These are phyloP conservation scores for Fusarium nygamai DNA, from an alignment of 2,329 filamentous ascomycete species.

Conservation along the genomic window DNA sequence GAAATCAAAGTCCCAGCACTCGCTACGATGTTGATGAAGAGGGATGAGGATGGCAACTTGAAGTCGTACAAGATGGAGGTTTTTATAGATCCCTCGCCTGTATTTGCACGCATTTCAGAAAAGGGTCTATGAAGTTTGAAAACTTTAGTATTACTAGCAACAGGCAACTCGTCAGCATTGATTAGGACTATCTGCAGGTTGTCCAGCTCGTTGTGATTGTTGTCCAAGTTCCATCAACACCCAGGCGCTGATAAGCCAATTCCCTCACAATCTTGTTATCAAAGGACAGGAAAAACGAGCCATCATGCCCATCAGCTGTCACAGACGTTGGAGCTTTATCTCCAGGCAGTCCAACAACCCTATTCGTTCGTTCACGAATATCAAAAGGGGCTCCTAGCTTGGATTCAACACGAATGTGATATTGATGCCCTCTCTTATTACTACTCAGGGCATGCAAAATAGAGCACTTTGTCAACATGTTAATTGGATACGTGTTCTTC, in stretches of 20 bases:
- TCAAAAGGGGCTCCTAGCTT: constrained; percentile 25
- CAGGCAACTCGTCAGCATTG: background rate
- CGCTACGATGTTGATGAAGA: background rate
- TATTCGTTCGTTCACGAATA: constrained; percentile 25
- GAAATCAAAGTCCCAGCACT: background rate
- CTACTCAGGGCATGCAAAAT: background rate
- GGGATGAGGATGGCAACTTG: background rate
- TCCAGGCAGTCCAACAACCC: constrained; percentile 19
- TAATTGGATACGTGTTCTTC: constrained; percentile 44
- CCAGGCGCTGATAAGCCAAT: constrained; percentile 24
- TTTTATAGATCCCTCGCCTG: background rate
- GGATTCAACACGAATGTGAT: constrained; percentile 9
- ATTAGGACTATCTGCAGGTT: background rate
- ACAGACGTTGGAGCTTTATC: background rate
- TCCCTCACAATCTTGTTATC: background rate
- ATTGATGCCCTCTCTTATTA: background rate
- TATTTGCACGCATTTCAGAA: background rate
- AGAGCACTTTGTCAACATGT: constrained; percentile 28
- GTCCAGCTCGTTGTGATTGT: constrained; percentile 7
- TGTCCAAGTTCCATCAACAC: constrained; percentile 22
- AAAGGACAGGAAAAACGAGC: constrained; percentile 15
- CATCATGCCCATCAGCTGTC: background rate
- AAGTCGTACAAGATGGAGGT: constrained; percentile 2
- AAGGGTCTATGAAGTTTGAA: background rate
- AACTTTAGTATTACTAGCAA: background rate